phyloP scores from a whole-genome alignment of 768 basidiomycete genomes.

The Tylopilus rubrobrunneus region DNA sequence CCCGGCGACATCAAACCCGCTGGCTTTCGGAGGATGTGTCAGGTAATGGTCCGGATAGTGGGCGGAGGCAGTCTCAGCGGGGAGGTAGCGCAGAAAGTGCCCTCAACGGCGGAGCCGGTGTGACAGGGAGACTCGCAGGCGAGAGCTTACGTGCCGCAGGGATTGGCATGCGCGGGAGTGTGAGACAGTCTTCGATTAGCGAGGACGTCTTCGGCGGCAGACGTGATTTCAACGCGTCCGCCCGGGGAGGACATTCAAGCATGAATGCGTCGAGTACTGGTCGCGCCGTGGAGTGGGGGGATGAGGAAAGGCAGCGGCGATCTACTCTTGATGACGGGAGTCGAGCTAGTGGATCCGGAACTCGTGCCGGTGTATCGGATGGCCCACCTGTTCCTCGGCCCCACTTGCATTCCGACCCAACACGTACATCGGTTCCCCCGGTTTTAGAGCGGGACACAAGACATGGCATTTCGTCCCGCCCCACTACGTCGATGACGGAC shows the following conservation, averaged over 20 bases:
- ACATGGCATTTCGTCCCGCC: constrained; percentile 29
- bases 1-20: constrained; percentile 47
- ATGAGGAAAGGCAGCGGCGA: constrained; percentile 20
- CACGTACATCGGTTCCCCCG: constrained; percentile 9
- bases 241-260: constrained; percentile 15
- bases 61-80: constrained; percentile 53
- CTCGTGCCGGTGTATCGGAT: constrained; percentile 17
- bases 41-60: constrained; percentile 25
- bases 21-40: constrained; percentile 52
- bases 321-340: constrained; percentile 18
- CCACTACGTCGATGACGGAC: constrained; percentile 56
- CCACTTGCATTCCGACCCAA: constrained; percentile 25
- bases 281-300: constrained; percentile 24
- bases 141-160: constrained; percentile 73
- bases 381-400: constrained; percentile 18
- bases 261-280: constrained; percentile 1
- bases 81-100: constrained; percentile 72
- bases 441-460: constrained; percentile 18
- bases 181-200: constrained; percentile 24
- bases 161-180: constrained; percentile 39
- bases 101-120: constrained; percentile 40
- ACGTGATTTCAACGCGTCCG: constrained; percentile 15
- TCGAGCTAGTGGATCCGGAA: constrained; percentile 21
- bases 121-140: constrained; percentile 52
- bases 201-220: constrained; percentile 37